Conservation (phyloP, 495 filamentous ascomycete genomes). For the Podospora pseudocomata region DNA sequence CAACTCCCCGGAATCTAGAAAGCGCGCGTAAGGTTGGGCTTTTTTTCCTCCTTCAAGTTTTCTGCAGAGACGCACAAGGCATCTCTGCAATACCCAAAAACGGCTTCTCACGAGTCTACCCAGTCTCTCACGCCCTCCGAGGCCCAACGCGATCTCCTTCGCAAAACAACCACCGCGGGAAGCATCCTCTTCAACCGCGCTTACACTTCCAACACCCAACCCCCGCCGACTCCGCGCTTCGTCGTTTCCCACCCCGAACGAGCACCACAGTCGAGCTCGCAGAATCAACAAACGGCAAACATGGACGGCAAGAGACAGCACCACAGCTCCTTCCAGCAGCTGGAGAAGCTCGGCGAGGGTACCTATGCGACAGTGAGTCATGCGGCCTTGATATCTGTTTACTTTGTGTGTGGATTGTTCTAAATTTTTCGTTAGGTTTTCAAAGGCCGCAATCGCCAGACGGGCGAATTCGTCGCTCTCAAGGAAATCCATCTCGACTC, state of each 20-base stretch:
- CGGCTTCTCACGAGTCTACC: slow-evolving; percentile 30
- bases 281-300: neutral
- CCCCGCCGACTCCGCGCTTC: slow-evolving; percentile 26
- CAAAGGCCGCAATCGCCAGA: slow-evolving; percentile 95
- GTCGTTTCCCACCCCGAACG: slow-evolving; percentile 20
- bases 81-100: slow-evolving; percentile 28
- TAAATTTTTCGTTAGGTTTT: slow-evolving; percentile 64
- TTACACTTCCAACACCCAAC: slow-evolving; percentile 29
- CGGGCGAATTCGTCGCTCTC: slow-evolving; percentile 90
- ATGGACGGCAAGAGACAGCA: slow-evolving; percentile 91
- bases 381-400: neutral
- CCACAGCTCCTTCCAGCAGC: slow-evolving; percentile 95
- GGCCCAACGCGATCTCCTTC: slow-evolving; percentile 15
- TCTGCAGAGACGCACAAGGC: slow-evolving; percentile 27
- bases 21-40: slow-evolving; percentile 14
- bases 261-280: neutral
- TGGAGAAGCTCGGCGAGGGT: slow-evolving; percentile 97
- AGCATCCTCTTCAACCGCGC: slow-evolving; percentile 42
- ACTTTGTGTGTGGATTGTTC: neutral
- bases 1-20: neutral
- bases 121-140: slow-evolving; percentile 17
- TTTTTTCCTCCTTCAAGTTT: slow-evolving; percentile 8
- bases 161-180: slow-evolving; percentile 35
- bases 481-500: slow-evolving; percentile 99
- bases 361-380: slow-evolving; percentile 92